Evolutionary conservation across 2,329 filamentous ascomycete genomes (phyloP).

Genomic region (Laburnicola sp.): DNA sequence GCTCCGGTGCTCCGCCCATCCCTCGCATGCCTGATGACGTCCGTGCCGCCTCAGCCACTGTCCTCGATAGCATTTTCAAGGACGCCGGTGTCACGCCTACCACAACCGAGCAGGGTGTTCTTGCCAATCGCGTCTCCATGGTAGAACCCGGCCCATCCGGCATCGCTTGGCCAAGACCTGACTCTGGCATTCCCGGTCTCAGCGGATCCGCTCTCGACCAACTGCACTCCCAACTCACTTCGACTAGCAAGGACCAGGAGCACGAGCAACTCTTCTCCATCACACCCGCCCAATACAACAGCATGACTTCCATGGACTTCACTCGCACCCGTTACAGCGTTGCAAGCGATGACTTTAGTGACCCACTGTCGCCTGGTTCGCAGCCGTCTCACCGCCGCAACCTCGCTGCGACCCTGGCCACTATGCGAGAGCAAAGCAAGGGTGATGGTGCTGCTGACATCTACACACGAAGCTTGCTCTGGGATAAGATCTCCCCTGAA

Average conservation of each 20-base stretch:
- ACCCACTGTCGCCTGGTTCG: conserved; percentile 43
- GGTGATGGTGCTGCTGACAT: conserved; percentile 77
- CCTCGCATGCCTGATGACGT: conserved; percentile 80
- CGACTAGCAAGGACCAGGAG: conserved; percentile 78
- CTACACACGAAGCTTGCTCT: conserved; percentile 88
- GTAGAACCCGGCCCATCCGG: conserved; percentile 46
- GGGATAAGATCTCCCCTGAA: conserved; percentile 90
- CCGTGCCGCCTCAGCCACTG: conserved; percentile 73
- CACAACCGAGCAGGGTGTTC: conserved; percentile 40
- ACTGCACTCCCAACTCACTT: conserved; percentile 51
- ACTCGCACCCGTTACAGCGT: conserved; percentile 55
- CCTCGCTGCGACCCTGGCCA: conserved; percentile 77
- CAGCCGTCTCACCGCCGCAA: conserved; percentile 67
- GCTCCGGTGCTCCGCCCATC: conserved; percentile 69
- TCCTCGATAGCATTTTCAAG: conserved; percentile 80
- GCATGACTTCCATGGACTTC: conserved; percentile 76
- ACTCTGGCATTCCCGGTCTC: conserved; percentile 41
- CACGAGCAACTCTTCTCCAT: conserved; percentile 87
- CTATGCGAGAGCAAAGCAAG: conserved; percentile 73
- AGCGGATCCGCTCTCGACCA: conserved; percentile 44
- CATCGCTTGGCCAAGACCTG: conserved; percentile 43
- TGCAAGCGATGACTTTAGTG: conserved; percentile 51
- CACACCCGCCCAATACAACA: conserved; percentile 84
- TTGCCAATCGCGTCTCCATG: conserved; percentile 58
- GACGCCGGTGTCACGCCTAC: conserved; percentile 66